Conservation (phyloP, 106 monocot species). For the Dendrobium chrysotoxum region DNA sequence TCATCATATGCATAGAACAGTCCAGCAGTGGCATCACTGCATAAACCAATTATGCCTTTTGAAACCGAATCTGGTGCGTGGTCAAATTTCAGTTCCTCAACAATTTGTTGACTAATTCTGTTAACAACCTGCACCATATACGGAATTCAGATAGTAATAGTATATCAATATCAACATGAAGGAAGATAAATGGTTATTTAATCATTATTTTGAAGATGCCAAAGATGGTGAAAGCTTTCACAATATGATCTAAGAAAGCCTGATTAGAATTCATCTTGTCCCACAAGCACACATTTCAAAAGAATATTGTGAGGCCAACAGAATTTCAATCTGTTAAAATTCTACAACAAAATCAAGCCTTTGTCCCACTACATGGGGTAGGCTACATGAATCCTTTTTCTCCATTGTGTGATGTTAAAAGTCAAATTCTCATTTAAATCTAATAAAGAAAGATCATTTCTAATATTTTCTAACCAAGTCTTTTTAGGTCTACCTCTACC, state of each 20-base stretch:
- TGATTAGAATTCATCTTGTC: not conserved
- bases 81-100: conserved; percentile 93
- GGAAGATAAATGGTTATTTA: not conserved
- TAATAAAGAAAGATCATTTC: too few relatives aligned
- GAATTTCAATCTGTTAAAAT: too few relatives aligned
- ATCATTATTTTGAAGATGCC: not conserved
- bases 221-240: not conserved
- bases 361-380: too few relatives aligned
- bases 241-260: not conserved
- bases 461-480: too few relatives aligned
- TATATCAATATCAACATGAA: not conserved
- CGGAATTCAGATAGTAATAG: not conserved
- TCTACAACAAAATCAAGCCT: too few relatives aligned
- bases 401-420: too few relatives aligned
- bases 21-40: conserved; percentile 90
- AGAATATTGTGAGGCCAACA: not conserved
- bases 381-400: too few relatives aligned
- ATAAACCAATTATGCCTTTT: conserved; percentile 87
- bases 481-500: too few relatives aligned
- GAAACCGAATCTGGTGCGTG: conserved; percentile 61
- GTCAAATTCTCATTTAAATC: too few relatives aligned
- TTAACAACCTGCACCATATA: conserved; percentile 66
- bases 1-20: conserved; percentile 96
- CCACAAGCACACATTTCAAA: not conserved
- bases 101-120: conserved; percentile 78